Evolutionary conservation across 2,329 filamentous ascomycete genomes (phyloP).

Genomic region (Aspergillus tanneri): DNA sequence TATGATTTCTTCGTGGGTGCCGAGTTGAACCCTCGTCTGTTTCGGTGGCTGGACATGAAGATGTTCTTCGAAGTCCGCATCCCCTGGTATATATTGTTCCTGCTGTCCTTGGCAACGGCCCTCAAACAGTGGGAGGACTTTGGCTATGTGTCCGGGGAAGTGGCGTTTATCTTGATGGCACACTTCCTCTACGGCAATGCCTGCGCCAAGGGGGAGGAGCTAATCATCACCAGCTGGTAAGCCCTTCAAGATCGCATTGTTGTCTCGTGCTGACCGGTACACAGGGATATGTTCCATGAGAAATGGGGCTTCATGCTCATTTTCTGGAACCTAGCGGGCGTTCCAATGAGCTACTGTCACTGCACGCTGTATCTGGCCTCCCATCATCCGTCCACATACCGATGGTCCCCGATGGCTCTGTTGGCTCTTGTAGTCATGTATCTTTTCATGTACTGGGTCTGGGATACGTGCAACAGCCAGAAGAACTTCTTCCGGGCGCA

Average conservation of each 20-base stretch:
- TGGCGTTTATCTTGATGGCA: conserved; percentile 78
- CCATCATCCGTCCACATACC: conserved; percentile 72
- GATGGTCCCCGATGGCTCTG: conserved; percentile 68
- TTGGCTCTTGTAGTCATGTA: conserved; percentile 65
- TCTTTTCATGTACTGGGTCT: conserved; percentile 81
- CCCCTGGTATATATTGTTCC: conserved; percentile 89
- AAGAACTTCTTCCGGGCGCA: conserved; percentile 85
- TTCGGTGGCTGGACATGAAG: conserved; percentile 81
- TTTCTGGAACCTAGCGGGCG: conserved; percentile 93
- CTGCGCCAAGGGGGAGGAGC: conserved; percentile 85
- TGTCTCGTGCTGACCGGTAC: background rate
- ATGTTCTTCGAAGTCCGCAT: conserved; percentile 94
- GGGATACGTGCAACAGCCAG: conserved; percentile 88
- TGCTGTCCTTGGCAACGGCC: conserved; percentile 70
- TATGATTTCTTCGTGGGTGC: conserved; percentile 92
- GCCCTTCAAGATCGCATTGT: conserved; percentile 16
- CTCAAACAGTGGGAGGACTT: conserved; percentile 77
- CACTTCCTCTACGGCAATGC: conserved; percentile 90
- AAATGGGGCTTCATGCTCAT: conserved; percentile 97
- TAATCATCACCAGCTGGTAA: conserved; percentile 80
- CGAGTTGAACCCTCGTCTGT: conserved; percentile 80
- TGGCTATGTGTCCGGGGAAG: conserved; percentile 79
- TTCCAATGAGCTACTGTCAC: conserved; percentile 88
- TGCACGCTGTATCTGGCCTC: conserved; percentile 85
- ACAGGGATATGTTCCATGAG: conserved; percentile 86